phyloP scores from a whole-genome alignment of 345 rosid species.

The Conringia planisiliqua region DNA sequence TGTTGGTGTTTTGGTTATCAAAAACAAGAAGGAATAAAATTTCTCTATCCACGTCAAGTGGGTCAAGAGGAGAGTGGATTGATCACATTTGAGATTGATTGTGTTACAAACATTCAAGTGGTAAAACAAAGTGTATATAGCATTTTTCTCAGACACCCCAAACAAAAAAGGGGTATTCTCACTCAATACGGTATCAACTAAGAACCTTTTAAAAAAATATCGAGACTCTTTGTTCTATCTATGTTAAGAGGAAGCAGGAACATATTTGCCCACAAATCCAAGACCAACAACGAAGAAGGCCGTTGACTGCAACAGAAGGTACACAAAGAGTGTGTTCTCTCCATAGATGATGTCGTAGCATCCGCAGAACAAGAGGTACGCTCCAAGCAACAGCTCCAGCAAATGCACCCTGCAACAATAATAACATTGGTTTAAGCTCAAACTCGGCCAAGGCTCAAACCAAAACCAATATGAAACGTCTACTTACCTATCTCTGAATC shows the following conservation, averaged over 20 bases:
- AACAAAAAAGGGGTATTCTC: background rate
- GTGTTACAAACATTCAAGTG: conserved; percentile 5
- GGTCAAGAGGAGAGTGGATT: background rate
- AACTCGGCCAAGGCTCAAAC: background rate
- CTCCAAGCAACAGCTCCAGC: conserved; percentile 67
- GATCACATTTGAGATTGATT: background rate
- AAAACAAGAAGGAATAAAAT: background rate
- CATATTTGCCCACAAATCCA: conserved; percentile 70
- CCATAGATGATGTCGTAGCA: conserved; percentile 66
- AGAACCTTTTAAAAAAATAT: conserved; percentile 11
- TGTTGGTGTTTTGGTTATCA: background rate
- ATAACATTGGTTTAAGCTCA: background rate
- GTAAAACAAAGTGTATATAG: background rate
- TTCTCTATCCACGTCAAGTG: background rate
- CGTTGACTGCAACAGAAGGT: conserved; percentile 56
- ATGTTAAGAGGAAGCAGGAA: conserved; percentile 38
- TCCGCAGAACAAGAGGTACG: conserved; percentile 68
- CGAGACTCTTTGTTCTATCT: conserved; percentile 18
- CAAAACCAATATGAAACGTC: background rate
- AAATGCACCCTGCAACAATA: conserved; percentile 45
- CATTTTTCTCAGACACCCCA: background rate
- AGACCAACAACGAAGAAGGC: conserved; percentile 77
- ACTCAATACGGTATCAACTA: conserved; percentile 26
- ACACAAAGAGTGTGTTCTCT: conserved; percentile 60
- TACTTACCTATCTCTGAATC: conserved; percentile 63